Base-by-base conservation (phyloP, 176 grass and related monocot species). In the Bonia amplexicaulis region DNA sequence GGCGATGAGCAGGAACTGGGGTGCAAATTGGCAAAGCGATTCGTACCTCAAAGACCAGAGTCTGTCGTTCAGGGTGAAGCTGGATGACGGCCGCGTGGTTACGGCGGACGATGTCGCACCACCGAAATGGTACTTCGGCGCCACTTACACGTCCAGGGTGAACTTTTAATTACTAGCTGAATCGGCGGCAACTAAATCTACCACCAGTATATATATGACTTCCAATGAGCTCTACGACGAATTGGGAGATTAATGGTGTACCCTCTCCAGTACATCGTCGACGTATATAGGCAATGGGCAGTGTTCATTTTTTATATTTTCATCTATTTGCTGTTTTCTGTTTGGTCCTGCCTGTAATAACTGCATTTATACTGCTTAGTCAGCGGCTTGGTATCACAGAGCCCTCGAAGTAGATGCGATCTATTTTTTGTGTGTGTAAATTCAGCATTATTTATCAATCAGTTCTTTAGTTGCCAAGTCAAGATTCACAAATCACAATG, bases 1-100 rank as follows among this genome's bases (percentile, higher is more conserved):
- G 23, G 4, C 54, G 0, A 91, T 91, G 92, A 86, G 86, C 33
- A 83, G 92, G 55, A 94, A 91, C 79, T 94, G 92, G 92, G 89
- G 92, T 7, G 55, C 69, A 12, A 94, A 89, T 55, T 94, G 92
- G 92, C 92, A 94, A 45, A 89, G 76, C 74, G 79, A 57, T 11
- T 67, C 89, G 13, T 89, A 82, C 70, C 86, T 94, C 69, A 94
- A 91, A 37, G 70, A 74, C 2, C 92, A 94, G 74, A 81, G 53
- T 83, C 76, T 94, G 6, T 91, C 88, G 1, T 88, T 94, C 86
- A 70, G 66, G 76, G 83, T 91, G n/a, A 73, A 78, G 87, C 41
- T 73, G 8, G 92, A 94, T 22, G 71, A 94, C 40, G 61, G 86
- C 29, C 87, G 71, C 6, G 39, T 25, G 6, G 27, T 55, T 46